Evolutionary conservation across 768 basidiomycete species (phyloP).

Genomic region (Lactifluus pinguis): DNA sequence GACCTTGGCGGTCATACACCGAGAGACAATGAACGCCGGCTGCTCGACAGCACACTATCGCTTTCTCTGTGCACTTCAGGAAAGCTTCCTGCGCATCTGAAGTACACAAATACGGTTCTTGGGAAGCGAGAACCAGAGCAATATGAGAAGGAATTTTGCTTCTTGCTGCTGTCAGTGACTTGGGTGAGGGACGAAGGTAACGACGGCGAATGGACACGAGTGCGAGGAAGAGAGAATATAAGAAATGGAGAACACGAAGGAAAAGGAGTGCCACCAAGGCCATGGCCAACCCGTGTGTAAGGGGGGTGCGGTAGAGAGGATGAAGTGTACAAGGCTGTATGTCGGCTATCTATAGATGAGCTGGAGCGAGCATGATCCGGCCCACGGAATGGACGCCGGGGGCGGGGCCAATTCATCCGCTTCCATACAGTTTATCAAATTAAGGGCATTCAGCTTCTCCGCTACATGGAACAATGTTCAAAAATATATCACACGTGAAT

Average conservation of each 20-base stretch:
- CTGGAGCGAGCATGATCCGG: conserved; percentile 1
- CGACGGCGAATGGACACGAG: conserved; percentile 35
- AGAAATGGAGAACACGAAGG: conserved; percentile 48
- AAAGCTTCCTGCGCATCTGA: conserved; percentile 35
- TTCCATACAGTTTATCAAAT: not conserved
- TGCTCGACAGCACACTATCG: conserved; percentile 53
- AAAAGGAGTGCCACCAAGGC: conserved; percentile 37
- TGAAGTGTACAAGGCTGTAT: not conserved
- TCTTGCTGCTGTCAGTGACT: conserved; percentile 42
- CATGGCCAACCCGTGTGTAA: conserved; percentile 23
- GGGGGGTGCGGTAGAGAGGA: not conserved
- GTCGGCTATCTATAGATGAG: not conserved
- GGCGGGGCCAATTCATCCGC: not conserved
- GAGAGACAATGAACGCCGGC: conserved; percentile 56
- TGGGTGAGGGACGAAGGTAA: conserved; percentile 32
- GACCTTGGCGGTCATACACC: conserved; percentile 67
- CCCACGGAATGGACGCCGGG: not conserved
- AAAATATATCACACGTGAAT: not conserved
- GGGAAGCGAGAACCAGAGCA: conserved; percentile 51
- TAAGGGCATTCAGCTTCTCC: not conserved
- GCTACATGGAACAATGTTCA: not conserved
- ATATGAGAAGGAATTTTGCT: conserved; percentile 57
- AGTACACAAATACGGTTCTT: conserved; percentile 26
- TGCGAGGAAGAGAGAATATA: conserved; percentile 40
- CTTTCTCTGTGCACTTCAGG: conserved; percentile 43